Base-by-base conservation (phyloP, 176 grass and related monocot species). In the Cocos nucifera region DNA sequence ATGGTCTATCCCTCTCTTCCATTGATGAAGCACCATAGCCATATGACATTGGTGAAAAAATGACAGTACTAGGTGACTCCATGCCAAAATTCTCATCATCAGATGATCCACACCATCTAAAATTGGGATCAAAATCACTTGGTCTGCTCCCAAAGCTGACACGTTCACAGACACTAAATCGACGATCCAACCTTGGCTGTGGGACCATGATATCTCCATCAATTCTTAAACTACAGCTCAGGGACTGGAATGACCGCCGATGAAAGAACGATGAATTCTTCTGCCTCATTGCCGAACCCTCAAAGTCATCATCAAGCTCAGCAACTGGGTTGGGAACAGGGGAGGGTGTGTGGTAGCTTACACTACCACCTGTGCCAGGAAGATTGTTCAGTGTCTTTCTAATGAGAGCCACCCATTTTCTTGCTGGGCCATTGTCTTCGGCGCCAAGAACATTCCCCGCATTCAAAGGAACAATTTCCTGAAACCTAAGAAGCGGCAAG, bases 391-490 rank as follows among this genome's bases (percentile, higher is more conserved):
- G 65, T 3, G 85, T 81, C 74, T 72, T 85, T 32, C 85, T 79
- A 50, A 86, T 87, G 58, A 95, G 79, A 30, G 85, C 64, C 58
- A 89, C 76, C 90, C 90, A 95, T 73, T 95, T 95, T 49, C 86
- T 95, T 0, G 82, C 90, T 1, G 90, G 90, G 22, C 76, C 85
- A 51, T 83, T 95, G 61, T 86, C 85, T 76, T 95, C 90, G 0
- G 82, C 70, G 48, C 84, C 69, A 15, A 95, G 67, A 67, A 95
- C 86, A 26, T 95, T 95, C 48, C 86, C 90, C 15, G 90, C 90
- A 80, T 95, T 95, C 71, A 95, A 82, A 56, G 90, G 90, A 70
- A 95, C 90, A 60, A 95, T 86, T 80, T 95, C 90, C 75, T 95
- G 90, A 69, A 95, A 89, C 73, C 90, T 95, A 79, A 19, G 50